Evolutionary conservation across 805 yeast species (phyloP).

Genomic region (Saturnispora silvae): DNA sequence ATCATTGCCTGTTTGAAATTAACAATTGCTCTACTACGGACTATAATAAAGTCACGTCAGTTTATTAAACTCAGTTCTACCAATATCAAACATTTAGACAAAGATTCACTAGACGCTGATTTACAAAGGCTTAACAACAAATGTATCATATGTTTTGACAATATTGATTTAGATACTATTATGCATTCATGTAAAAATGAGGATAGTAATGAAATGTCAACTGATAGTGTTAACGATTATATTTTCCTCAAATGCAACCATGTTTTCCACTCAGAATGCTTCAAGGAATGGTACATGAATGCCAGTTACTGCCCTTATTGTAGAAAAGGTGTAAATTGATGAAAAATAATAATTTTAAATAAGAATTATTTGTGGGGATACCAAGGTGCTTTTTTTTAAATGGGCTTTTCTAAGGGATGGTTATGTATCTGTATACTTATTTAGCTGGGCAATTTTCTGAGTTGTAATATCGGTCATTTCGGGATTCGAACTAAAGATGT

Average conservation of each 20-base stretch:
- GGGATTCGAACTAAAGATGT: not conserved
- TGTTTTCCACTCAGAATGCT: slow-evolving; percentile 14
- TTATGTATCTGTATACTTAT: no score
- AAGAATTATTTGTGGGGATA: no score
- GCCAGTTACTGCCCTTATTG: slow-evolving; percentile 15
- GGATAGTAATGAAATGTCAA: no score
- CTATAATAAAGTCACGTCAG: slow-evolving; percentile 13
- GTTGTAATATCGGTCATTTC: not conserved
- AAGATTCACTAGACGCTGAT: not conserved
- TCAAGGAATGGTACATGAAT: slow-evolving; percentile 14
- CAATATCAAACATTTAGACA: slow-evolving; percentile 1
- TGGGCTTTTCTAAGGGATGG: not conserved
- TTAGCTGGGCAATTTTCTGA: no score
- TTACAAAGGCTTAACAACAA: slow-evolving; percentile 10
- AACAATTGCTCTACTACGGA: slow-evolving; percentile 11
- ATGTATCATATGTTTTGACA: slow-evolving; percentile 16
- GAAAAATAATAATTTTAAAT: no score
- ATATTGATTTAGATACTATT: slow-evolving; percentile 1
- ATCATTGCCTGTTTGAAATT: slow-evolving; percentile 12
- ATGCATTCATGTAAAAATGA: not conserved
- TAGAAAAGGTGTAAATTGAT: slow-evolving; percentile 7
- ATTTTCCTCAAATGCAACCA: slow-evolving; percentile 13
- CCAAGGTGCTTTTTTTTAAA: not conserved
- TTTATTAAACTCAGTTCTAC: slow-evolving; percentile 9
- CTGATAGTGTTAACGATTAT: not conserved